phyloP scores from a whole-genome alignment of 2,329 filamentous ascomycete species.

The Aspergillus jensenii region DNA sequence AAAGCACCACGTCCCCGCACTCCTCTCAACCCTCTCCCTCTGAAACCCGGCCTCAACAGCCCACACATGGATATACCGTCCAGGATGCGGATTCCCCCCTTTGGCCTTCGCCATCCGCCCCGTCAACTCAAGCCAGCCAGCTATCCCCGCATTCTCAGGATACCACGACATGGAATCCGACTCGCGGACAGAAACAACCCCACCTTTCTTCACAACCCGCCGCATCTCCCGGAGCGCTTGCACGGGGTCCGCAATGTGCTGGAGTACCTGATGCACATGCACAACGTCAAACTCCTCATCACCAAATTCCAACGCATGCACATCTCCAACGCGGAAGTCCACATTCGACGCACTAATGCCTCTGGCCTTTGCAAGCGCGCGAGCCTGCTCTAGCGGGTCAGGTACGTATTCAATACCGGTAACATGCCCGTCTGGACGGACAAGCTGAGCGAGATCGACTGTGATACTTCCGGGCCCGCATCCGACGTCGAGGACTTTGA shows the following conservation, averaged over 20 bases:
- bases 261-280: conserved; percentile 59
- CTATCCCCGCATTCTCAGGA: conserved; percentile 29
- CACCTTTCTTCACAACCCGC: conserved; percentile 53
- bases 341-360: conserved; percentile 29
- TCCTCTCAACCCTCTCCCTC: conserved; percentile 22
- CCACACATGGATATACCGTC: conserved; percentile 34
- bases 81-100: conserved; percentile 31
- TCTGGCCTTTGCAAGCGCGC: conserved; percentile 22
- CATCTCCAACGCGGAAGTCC: conserved; percentile 39
- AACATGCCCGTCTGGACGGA: conserved; percentile 36
- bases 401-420: conserved; percentile 36
- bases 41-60: conserved; percentile 37
- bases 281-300: conserved; percentile 60
- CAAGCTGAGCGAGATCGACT: conserved; percentile 38
- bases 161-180: conserved; percentile 34
- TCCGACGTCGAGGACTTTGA: conserved; percentile 46
- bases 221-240: conserved; percentile 56
- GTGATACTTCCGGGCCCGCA: conserved; percentile 49
- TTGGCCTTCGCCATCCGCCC: conserved; percentile 21
- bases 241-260: conserved; percentile 55
- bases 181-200: conserved; percentile 53
- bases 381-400: conserved; percentile 36
- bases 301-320: conserved; percentile 39
- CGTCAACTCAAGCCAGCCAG: conserved; percentile 24
- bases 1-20: conserved; percentile 38